A percentile compares a stretch with the other conserved stretches of the same genome.
These are phyloP conservation scores for Arxiozyma bovina DNA, from an alignment of 1,139 yeast genomes.

Conservation along the genomic window DNA sequence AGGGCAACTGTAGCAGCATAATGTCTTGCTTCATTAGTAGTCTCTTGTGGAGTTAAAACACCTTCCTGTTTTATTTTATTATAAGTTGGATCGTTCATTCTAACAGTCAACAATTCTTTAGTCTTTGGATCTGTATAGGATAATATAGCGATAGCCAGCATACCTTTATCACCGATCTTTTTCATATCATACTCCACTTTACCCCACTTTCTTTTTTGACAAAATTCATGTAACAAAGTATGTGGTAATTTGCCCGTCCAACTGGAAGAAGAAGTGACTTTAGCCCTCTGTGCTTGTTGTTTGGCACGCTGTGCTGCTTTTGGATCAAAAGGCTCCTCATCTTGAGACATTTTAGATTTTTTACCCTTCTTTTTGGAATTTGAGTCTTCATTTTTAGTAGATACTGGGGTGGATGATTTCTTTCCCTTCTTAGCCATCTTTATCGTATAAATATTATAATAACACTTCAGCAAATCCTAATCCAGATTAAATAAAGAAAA, in stretches of 20 bases:
- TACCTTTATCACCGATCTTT: conserved; percentile 43
- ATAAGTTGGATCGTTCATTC: conserved; percentile 51
- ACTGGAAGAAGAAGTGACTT: conserved; percentile 51
- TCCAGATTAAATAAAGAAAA: not conserved
- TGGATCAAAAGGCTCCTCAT: conserved; percentile 10
- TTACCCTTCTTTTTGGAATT: conserved; percentile 17
- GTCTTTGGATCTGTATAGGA: conserved; percentile 78
- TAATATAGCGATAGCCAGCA: conserved; percentile 51
- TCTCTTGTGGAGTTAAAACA: conserved; percentile 53
- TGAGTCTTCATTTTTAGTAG: conserved; percentile 3
- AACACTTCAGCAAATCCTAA: not conserved
- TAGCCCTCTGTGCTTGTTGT: conserved; percentile 31
- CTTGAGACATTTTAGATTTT: conserved; percentile 13
- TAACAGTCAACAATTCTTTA: conserved; percentile 50
- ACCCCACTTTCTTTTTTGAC: conserved; percentile 86
- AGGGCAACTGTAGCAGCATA: conserved; percentile 82
- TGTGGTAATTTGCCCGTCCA: conserved; percentile 97
- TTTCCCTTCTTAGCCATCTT: conserved; percentile 16
- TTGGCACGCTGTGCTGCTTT: conserved; percentile 15
- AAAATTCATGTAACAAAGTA: conserved; percentile 73
- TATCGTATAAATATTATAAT: too few relatives aligned
- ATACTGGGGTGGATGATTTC: conserved; percentile 6
- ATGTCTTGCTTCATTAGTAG: conserved; percentile 85
- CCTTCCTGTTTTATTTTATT: conserved; percentile 31
- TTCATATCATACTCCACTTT: conserved; percentile 70